These are phyloP conservation scores for Aspergillus floridensis DNA, from an alignment of 2,329 filamentous ascomycete genomes.

Conservation along the genomic window DNA sequence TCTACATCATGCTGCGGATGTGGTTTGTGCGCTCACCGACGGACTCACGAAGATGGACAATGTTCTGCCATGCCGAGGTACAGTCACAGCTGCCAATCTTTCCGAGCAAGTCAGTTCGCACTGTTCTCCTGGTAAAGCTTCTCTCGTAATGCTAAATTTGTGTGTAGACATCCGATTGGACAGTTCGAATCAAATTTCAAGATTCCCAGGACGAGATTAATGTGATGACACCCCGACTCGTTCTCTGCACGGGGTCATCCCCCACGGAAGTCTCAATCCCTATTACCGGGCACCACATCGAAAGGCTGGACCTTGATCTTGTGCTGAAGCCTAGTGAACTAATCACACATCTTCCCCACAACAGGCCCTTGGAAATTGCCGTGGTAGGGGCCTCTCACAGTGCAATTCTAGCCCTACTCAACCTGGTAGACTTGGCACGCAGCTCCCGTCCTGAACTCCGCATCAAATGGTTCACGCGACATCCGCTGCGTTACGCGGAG, in stretches of 20 bases:
- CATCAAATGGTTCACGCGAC: slow-evolving; percentile 63
- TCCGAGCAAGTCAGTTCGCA: slow-evolving; percentile 27
- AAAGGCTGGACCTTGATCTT: slow-evolving; percentile 53
- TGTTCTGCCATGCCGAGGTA: slow-evolving; percentile 33
- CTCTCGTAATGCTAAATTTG: slow-evolving; percentile 14
- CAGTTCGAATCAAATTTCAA: slow-evolving; percentile 30
- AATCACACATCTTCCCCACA: slow-evolving; percentile 38
- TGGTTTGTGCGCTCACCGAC: slow-evolving; percentile 49
- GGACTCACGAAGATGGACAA: slow-evolving; percentile 39
- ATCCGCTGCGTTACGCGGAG: slow-evolving; percentile 60
- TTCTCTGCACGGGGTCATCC: slow-evolving; percentile 60
- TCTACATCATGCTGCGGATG: slow-evolving; percentile 57
- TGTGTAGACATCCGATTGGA: slow-evolving; percentile 31
- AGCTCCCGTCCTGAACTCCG: slow-evolving; percentile 53
- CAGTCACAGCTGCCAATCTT: slow-evolving; percentile 35
- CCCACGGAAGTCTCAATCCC: slow-evolving; percentile 49
- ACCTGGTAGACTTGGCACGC: slow-evolving; percentile 55
- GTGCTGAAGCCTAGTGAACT: slow-evolving; percentile 56
- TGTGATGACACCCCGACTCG: slow-evolving; percentile 45
- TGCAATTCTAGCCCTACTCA: slow-evolving; percentile 61
- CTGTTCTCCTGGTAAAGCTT: not conserved
- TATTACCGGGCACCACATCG: slow-evolving; percentile 37
- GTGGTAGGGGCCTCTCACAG: slow-evolving; percentile 64
- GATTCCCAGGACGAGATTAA: slow-evolving; percentile 29
- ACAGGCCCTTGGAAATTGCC: slow-evolving; percentile 46